phyloP scores from a whole-genome alignment of 306 rosid species.

The Corylus avellana region DNA sequence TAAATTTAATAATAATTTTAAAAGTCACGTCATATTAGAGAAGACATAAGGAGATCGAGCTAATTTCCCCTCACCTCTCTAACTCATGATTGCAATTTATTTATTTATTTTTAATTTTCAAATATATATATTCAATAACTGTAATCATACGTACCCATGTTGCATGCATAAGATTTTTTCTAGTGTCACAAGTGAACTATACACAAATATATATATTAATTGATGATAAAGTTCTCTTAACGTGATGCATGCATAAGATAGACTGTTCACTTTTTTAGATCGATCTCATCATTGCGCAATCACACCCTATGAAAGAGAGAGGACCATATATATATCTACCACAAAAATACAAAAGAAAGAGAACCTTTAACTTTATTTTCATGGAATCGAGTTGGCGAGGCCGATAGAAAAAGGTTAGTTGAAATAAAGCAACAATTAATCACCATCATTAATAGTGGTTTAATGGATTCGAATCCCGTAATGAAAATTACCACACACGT shows the following conservation, averaged over 20 bases:
- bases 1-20: too few species aligned
- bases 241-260: neutral
- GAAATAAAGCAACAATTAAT: neutral
- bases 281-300: neutral
- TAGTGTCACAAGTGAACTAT: neutral
- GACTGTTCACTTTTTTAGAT: neutral
- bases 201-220: neutral
- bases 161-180: neutral
- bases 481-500: too few species aligned
- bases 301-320: neutral
- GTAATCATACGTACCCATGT: neutral
- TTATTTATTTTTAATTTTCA: too few species aligned
- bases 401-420: slow-evolving; percentile 1
- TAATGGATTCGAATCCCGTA: too few species aligned
- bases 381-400: neutral
- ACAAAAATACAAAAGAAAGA: neutral
- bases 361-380: neutral
- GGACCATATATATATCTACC: neutral
- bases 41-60: neutral
- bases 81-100: neutral
- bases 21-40: too few species aligned
- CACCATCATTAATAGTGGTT: too few species aligned
- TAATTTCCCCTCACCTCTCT: neutral
- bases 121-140: neutral
- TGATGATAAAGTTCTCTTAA: neutral